These are phyloP conservation scores for Aaosphaeria pasadenensis DNA, from an alignment of 2,329 filamentous ascomycete genomes.

Conservation along the genomic window DNA sequence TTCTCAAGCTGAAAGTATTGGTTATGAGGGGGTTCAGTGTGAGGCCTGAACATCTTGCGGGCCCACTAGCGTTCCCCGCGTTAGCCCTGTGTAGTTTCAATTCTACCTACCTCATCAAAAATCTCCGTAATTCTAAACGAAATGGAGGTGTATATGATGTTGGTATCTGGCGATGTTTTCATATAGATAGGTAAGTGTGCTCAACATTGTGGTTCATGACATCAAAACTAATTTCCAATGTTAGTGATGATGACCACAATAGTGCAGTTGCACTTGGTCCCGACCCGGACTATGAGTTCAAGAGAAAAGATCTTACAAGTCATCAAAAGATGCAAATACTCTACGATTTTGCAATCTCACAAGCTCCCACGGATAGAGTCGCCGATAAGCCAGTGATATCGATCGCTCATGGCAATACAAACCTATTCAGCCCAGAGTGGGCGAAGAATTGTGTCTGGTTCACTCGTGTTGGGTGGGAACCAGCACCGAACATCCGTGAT, in stretches of 20 bases:
- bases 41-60: background rate
- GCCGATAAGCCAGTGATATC: background rate
- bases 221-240: too few species aligned
- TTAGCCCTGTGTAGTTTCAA: background rate
- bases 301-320: too few species aligned
- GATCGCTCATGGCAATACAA: background rate
- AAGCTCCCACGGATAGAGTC: too few species aligned
- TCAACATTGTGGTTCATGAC: too few species aligned
- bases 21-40: background rate
- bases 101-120: background rate
- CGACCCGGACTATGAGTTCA: too few species aligned
- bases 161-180: too few species aligned
- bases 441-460: conserved; percentile 1
- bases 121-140: background rate
- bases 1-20: background rate
- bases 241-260: too few species aligned
- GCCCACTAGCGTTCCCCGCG: background rate
- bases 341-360: too few species aligned
- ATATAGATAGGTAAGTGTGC: too few species aligned
- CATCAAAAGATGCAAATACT: too few species aligned
- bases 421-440: background rate
- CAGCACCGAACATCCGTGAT: background rate
- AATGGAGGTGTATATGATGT: too few species aligned
- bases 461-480: background rate
- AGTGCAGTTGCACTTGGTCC: too few species aligned